These are phyloP conservation scores for Phytopythium litorale DNA, from an alignment of 352 stramenopile genomes.

Conservation along the genomic window DNA sequence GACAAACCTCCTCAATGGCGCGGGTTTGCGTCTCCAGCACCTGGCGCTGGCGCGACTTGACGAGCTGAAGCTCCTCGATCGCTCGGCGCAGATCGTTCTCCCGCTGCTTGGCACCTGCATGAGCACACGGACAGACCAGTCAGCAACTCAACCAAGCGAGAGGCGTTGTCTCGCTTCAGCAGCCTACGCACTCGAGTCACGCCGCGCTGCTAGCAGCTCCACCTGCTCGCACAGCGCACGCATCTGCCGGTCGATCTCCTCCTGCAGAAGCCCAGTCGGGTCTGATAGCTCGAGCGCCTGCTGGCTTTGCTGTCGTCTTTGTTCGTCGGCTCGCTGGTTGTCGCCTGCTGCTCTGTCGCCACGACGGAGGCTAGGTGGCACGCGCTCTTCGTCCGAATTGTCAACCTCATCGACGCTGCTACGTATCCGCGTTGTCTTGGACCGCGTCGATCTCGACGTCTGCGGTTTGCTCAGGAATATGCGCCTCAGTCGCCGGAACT, in stretches of 20 bases:
- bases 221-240: constrained; percentile 43
- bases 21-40: constrained; percentile 39
- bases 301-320: not conserved
- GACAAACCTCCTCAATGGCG: constrained; percentile 45
- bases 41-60: constrained; percentile 49
- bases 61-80: constrained; percentile 49
- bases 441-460: not conserved
- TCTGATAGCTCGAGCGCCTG: not conserved
- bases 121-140: not conserved
- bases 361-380: not conserved
- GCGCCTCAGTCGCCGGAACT: constrained; percentile 51
- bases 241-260: constrained; percentile 48
- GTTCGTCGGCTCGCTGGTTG: not conserved
- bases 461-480: constrained; percentile 60
- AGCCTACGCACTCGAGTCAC: constrained; percentile 32
- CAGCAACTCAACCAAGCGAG: not conserved
- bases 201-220: constrained; percentile 35
- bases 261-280: constrained; percentile 11
- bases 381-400: not conserved
- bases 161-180: not conserved
- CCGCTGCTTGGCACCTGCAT: constrained; percentile 35
- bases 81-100: constrained; percentile 42
- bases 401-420: not conserved
- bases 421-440: not conserved
- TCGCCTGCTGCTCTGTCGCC: not conserved